Evolutionary conservation across 768 basidiomycete genomes (phyloP).

Genomic region (Hemileccinum rubropunctum): DNA sequence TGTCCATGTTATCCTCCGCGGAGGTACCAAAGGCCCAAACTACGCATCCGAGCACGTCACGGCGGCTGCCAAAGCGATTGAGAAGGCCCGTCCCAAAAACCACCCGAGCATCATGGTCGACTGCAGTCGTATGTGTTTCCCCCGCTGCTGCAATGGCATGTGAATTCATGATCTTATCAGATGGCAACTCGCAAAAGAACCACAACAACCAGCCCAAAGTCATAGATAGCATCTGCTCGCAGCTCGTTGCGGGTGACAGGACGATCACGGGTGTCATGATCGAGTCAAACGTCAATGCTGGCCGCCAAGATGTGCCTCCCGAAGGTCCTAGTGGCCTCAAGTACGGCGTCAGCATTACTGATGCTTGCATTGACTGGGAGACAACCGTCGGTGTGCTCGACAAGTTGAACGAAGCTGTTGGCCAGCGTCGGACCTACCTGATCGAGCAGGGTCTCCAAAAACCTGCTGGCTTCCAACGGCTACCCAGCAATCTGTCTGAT

Average conservation of each 20-base stretch:
- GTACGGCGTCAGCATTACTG: slow-evolving; percentile 85
- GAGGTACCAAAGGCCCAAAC: slow-evolving; percentile 90
- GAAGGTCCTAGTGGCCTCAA: slow-evolving; percentile 67
- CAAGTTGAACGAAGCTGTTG: slow-evolving; percentile 52
- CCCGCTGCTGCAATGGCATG: background rate
- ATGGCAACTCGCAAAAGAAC: slow-evolving; percentile 96
- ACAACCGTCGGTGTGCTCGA: slow-evolving; percentile 74
- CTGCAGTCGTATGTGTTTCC: slow-evolving; percentile 61
- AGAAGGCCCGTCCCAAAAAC: slow-evolving; percentile 53
- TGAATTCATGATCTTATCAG: slow-evolving; percentile 33
- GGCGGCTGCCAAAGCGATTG: slow-evolving; percentile 57
- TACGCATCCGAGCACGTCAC: slow-evolving; percentile 71
- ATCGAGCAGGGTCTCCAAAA: slow-evolving; percentile 24
- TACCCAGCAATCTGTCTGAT: slow-evolving; percentile 13
- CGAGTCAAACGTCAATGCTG: slow-evolving; percentile 90
- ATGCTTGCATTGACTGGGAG: slow-evolving; percentile 89
- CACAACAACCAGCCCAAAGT: slow-evolving; percentile 90
- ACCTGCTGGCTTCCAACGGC: slow-evolving; percentile 30
- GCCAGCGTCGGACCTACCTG: slow-evolving; percentile 23
- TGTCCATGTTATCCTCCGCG: slow-evolving; percentile 95
- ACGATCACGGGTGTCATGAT: slow-evolving; percentile 96
- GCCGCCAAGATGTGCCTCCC: slow-evolving; percentile 83
- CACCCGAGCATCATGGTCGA: slow-evolving; percentile 84
- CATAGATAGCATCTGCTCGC: slow-evolving; percentile 64
- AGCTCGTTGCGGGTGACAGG: slow-evolving; percentile 65